A percentile compares a stretch with the other conserved stretches of the same genome.
Evolutionary conservation across 257 asterid genomes (phyloP).

Genomic region (Solanum phureja): DNA sequence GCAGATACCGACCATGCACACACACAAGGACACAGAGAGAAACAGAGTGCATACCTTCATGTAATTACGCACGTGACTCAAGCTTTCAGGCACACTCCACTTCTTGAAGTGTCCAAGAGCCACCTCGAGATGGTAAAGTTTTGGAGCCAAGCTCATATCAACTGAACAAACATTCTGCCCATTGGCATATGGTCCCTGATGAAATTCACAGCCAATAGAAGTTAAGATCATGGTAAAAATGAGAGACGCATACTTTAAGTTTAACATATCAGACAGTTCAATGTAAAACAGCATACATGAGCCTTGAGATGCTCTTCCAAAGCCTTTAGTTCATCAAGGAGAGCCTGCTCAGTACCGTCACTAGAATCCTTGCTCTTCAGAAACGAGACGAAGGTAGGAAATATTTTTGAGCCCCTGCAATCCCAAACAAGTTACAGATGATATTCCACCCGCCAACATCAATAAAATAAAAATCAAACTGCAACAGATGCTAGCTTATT

Average conservation of each 20-base stretch:
- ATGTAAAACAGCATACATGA: constrained; percentile 32
- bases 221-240: not conserved
- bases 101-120: constrained; percentile 67
- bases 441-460: not conserved
- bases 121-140: constrained; percentile 59
- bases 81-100: constrained; percentile 60
- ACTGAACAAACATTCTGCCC: constrained; percentile 52
- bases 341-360: constrained; percentile 64
- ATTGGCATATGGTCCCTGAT: constrained; percentile 59
- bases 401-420: constrained; percentile 58
- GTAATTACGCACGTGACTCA: constrained; percentile 48
- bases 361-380: constrained; percentile 69
- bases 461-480: not conserved
- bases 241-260: not conserved
- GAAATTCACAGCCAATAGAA: not conserved
- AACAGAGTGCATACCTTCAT: constrained; percentile 28
- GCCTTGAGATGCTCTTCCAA: constrained; percentile 62
- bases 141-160: constrained; percentile 71
- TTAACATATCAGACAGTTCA: not conserved
- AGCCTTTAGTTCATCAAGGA: constrained; percentile 55
- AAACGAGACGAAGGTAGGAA: constrained; percentile 54
- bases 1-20: not conserved
- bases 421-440: not conserved
- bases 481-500: not conserved
- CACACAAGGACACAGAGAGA: not conserved